Base-by-base conservation (phyloP, 345 rosid species). In the Stellera chamaejasme region DNA sequence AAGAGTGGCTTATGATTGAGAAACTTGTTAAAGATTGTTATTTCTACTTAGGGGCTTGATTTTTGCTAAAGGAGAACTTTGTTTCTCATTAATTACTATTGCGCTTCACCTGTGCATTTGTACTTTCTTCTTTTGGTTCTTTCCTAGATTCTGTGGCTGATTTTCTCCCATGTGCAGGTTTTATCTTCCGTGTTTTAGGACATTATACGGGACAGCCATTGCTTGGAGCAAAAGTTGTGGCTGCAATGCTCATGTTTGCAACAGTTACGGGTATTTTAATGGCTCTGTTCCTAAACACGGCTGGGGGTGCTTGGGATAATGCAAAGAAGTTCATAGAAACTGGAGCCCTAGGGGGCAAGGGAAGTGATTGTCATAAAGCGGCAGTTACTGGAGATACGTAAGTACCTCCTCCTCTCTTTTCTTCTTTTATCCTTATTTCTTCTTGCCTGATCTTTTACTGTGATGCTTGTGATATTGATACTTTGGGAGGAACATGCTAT, bases 301-400 rank as follows among this genome's bases (percentile, higher is more conserved):
- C 99, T 1, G 99, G 99, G 25, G 99, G 99, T 61, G 99, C 99
- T 45, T 93, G 99, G 99, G 99, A 89, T 77, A 89, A 93, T 65
- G 97, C 97, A 0, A 93, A 93, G 82, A 93, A 93, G 66, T 89
- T 74, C 73, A 89, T 93, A 1, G 99, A 93, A 74, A 93, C 97
- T 0, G 99, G 99, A 23, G 99, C 86, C 48, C 92, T 87, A 52
- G 99, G 97, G 48, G 99, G 99, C 62, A 93, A 93, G 69, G 99
- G 99, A 58, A 93, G 99, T 54, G 96, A 90, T 41, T 69, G 95
- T 48, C 99, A 93, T 70, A 93, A 90, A 79, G 99, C 99, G 51
- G 99, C 99, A 25, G 66, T 93, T 39, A 90, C 99, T 1, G 99
- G 99, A 65, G 97, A 93, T 57, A 93, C 97, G 97, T 93, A 80